Conservation (phyloP, 2,329 filamentous ascomycete genomes). For the Pochonia chlamydosporia region DNA sequence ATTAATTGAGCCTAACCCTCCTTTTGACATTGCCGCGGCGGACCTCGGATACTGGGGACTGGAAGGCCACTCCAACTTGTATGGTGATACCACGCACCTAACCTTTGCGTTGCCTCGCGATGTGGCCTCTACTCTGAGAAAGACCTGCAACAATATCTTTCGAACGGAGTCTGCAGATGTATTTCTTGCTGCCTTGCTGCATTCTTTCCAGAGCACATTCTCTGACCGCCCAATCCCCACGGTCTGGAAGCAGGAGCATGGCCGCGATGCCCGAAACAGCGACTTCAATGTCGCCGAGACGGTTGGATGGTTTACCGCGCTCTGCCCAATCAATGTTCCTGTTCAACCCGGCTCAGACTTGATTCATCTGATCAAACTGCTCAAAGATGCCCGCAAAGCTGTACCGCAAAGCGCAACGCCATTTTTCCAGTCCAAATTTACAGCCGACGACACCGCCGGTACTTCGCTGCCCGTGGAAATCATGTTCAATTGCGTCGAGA, state of each 20-base stretch:
- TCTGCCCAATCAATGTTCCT: conserved; percentile 44
- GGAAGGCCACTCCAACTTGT: conserved; percentile 33
- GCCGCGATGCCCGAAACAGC: conserved; percentile 36
- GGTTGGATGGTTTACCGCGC: conserved; percentile 55
- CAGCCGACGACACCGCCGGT: conserved; percentile 23
- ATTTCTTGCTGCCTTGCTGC: conserved; percentile 46
- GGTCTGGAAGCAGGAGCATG: conserved; percentile 49
- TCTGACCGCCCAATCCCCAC: conserved; percentile 43
- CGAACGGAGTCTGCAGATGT: conserved; percentile 48
- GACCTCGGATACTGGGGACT: conserved; percentile 45
- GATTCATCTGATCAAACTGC: conserved; percentile 42
- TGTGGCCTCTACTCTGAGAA: conserved; percentile 35
- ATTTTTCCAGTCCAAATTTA: conserved; percentile 43
- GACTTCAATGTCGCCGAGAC: conserved; percentile 49
- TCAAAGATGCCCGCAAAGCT: conserved; percentile 46
- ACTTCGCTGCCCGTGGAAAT: conserved; percentile 49
- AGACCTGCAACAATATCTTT: conserved; percentile 37
- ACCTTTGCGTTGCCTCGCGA: conserved; percentile 39
- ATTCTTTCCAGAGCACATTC: conserved; percentile 52
- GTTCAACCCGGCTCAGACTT: conserved; percentile 41
- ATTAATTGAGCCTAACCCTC: conserved; percentile 24
- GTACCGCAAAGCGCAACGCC: conserved; percentile 38
- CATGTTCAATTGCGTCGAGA: conserved; percentile 51
- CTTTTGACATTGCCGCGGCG: conserved; percentile 33
- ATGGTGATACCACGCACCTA: conserved; percentile 34